phyloP scores from a whole-genome alignment of 345 rosid species.

The Excoecaria cochinchinensis region DNA sequence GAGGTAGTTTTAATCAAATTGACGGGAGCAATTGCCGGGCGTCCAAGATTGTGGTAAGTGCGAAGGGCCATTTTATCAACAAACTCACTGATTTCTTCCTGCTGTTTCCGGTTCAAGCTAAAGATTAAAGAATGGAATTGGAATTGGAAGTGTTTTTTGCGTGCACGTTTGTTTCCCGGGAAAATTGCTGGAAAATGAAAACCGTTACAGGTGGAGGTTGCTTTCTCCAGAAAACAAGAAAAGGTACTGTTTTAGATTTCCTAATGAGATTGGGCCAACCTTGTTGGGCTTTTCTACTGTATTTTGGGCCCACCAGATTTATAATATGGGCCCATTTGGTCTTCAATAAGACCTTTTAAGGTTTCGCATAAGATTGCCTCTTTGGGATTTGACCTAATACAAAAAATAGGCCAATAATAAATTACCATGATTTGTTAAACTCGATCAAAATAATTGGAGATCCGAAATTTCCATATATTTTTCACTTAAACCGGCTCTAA shows the following conservation, averaged over 20 bases:
- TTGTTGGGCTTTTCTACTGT: background rate
- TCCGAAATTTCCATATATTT: no score
- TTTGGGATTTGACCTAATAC: background rate
- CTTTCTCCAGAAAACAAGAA: background rate
- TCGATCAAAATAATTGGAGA: no score
- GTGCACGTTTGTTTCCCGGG: slow-evolving; percentile 14
- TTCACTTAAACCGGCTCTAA: no score
- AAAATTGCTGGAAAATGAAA: slow-evolving; percentile 2
- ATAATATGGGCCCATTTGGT: background rate
- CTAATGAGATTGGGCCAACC: background rate
- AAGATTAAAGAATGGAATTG: background rate
- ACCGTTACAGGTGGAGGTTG: background rate
- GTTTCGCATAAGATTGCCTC: background rate
- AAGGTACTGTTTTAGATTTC: background rate
- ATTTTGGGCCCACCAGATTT: background rate
- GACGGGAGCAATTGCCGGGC: slow-evolving; percentile 23
- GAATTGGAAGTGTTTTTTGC: background rate
- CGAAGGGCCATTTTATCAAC: slow-evolving; percentile 35
- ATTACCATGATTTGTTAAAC: no score
- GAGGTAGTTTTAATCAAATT: slow-evolving; percentile 22
- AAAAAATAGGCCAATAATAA: no score
- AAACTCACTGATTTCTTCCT: background rate
- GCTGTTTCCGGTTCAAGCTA: background rate
- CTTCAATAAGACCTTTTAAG: background rate
- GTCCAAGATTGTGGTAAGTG: slow-evolving; percentile 19